phyloP scores from a whole-genome alignment of 148 eudicot genomes.

The Fagopyrum tataricum region DNA sequence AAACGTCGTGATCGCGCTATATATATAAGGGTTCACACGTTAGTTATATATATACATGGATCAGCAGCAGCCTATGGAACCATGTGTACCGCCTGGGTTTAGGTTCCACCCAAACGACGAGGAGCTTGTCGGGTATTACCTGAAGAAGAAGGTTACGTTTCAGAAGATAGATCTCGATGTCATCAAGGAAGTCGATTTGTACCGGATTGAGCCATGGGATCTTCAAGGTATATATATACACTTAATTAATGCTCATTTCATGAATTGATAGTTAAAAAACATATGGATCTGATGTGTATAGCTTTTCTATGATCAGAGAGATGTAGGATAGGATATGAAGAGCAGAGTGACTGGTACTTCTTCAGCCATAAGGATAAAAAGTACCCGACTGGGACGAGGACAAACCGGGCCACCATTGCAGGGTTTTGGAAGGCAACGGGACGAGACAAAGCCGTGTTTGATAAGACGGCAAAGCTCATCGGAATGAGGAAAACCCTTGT shows the following conservation, averaged over 20 bases:
- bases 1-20: too few relatives aligned
- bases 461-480: constrained; percentile 44
- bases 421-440: constrained; percentile 97
- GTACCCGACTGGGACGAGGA: constrained; percentile 77
- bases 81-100: constrained; percentile 68
- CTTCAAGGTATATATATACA: constrained; percentile 48
- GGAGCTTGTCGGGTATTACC: constrained; percentile 72
- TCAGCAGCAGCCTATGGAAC: constrained; percentile 26
- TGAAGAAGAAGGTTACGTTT: constrained; percentile 69
- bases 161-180: constrained; percentile 85
- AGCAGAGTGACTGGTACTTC: constrained; percentile 77
- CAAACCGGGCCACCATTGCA: constrained; percentile 78
- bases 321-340: constrained; percentile 74
- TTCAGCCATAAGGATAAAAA: constrained; percentile 81
- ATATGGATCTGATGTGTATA: too few relatives aligned
- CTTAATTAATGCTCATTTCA: too few relatives aligned
- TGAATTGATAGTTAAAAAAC: too few relatives aligned
- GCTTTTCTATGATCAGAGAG: constrained; percentile 28
- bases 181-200: constrained; percentile 65
- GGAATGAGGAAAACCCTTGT: constrained; percentile 94
- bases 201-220: constrained; percentile 82
- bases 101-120: constrained; percentile 78
- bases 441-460: constrained; percentile 70
- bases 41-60: background rate
- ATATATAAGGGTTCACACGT: too few relatives aligned